These are phyloP conservation scores for Erysiphe pulchra DNA, from an alignment of 2,329 filamentous ascomycete genomes.

Conservation along the genomic window DNA sequence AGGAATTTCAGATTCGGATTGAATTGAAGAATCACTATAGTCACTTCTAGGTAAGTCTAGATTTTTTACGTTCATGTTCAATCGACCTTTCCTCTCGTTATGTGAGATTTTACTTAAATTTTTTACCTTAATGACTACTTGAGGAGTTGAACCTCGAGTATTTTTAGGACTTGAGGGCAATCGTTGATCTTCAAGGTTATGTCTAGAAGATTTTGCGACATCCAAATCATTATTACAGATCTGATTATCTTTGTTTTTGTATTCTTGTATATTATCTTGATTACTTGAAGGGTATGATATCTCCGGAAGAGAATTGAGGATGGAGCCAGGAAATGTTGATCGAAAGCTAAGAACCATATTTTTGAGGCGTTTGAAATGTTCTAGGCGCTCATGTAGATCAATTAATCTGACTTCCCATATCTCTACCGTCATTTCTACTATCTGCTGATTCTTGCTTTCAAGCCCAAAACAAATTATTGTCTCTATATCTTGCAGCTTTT, in stretches of 20 bases:
- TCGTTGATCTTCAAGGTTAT: not conserved
- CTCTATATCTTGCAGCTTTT: slow-evolving; percentile 20
- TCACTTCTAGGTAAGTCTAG: not conserved
- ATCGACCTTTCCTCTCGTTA: not conserved
- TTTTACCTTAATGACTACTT: slow-evolving; percentile 6
- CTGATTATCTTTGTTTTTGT: too few relatives aligned
- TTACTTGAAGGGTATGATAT: too few relatives aligned
- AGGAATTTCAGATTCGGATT: not conserved
- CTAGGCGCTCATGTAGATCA: slow-evolving; percentile 23
- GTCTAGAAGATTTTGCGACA: too few relatives aligned
- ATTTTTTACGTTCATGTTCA: not conserved
- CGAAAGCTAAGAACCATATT: slow-evolving; percentile 22
- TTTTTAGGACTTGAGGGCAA: not conserved
- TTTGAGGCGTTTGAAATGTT: slow-evolving; percentile 40
- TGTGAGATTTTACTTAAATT: not conserved
- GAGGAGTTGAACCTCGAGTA: slow-evolving; percentile 3
- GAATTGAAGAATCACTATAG: not conserved
- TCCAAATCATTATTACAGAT: too few relatives aligned
- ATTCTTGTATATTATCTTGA: too few relatives aligned
- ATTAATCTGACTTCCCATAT: slow-evolving; percentile 52
- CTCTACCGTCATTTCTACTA: slow-evolving; percentile 25
- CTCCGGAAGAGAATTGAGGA: too few relatives aligned
- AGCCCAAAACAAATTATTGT: slow-evolving; percentile 27
- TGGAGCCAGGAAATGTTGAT: too few relatives aligned
- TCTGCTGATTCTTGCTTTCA: slow-evolving; percentile 27